Evolutionary conservation across 164 flowering plant genomes (phyloP).

Genomic region (Chimonanthus praecox): DNA sequence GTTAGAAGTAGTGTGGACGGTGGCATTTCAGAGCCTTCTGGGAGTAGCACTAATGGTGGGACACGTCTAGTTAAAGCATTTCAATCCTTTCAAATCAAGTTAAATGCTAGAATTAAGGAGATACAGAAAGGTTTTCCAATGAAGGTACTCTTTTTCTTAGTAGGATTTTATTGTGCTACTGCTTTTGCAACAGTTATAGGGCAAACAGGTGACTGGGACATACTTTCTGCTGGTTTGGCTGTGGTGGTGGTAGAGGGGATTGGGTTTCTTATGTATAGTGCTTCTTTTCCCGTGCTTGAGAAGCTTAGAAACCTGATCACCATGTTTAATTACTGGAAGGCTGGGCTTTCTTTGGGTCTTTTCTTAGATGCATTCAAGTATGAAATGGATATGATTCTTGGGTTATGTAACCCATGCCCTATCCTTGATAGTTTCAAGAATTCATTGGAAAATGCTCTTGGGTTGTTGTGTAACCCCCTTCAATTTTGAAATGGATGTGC

Average conservation of each 20-base stretch:
- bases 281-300: constrained; percentile 49
- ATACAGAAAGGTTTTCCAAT: constrained; percentile 58
- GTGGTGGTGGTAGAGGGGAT: constrained; percentile 86
- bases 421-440: constrained; percentile 57
- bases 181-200: constrained; percentile 96
- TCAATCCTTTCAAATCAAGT: constrained; percentile 40
- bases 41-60: constrained; percentile 33
- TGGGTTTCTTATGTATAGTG: constrained; percentile 83
- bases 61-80: constrained; percentile 59
- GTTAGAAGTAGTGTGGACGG: constrained; percentile 50
- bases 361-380: constrained; percentile 96
- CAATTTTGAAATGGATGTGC: constrained; percentile 28
- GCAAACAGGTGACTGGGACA: constrained; percentile 98
- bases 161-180: constrained; percentile 90
- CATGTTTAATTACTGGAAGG: constrained; percentile 89
- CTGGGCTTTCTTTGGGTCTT: constrained; percentile 82
- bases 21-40: constrained; percentile 36
- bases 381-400: constrained; percentile 33
- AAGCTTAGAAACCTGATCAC: constrained; percentile 47
- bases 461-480: constrained; percentile 28
- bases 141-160: constrained; percentile 81
- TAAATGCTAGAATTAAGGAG: constrained; percentile 44
- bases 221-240: constrained; percentile 87
- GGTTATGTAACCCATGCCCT: constrained; percentile 25
- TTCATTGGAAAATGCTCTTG: constrained; percentile 29